Evolutionary conservation across 2,329 filamentous ascomycete species (phyloP).

Genomic region (Pseudonectria buxi): DNA sequence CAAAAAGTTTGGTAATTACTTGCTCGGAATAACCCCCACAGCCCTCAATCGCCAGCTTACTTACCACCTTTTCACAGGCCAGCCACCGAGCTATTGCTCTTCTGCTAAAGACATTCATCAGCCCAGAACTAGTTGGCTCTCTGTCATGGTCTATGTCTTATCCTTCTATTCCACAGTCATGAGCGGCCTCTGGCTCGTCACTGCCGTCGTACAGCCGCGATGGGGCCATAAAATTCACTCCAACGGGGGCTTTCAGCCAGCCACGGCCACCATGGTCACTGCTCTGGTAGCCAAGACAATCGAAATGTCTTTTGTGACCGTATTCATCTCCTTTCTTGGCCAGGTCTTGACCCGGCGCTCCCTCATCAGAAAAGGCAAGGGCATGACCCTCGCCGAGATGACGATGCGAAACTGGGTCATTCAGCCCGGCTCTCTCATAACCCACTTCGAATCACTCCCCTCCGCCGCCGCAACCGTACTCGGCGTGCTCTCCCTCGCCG

Average conservation of each 20-base stretch:
- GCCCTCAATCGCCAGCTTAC: not conserved
- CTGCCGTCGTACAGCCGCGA: constrained; percentile 55
- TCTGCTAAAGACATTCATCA: constrained; percentile 26
- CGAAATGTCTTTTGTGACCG: constrained; percentile 70
- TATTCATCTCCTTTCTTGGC: constrained; percentile 67
- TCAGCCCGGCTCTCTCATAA: constrained; percentile 65
- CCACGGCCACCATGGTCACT: constrained; percentile 61
- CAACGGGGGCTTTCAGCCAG: constrained; percentile 47
- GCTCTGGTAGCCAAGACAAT: constrained; percentile 68
- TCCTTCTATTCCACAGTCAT: constrained; percentile 58
- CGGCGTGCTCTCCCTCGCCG: constrained; percentile 56
- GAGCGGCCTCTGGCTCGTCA: constrained; percentile 59
- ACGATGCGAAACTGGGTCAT: constrained; percentile 68
- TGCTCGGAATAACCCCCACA: no score
- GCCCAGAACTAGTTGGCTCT: constrained; percentile 40
- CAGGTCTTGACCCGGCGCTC: constrained; percentile 68
- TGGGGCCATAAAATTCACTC: constrained; percentile 53
- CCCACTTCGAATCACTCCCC: constrained; percentile 57
- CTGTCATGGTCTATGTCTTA: constrained; percentile 37
- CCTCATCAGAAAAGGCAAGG: constrained; percentile 51
- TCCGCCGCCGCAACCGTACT: constrained; percentile 59
- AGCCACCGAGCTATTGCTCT: constrained; percentile 28
- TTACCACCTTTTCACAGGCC: constrained; percentile 4
- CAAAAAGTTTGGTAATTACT: constrained; percentile 25
- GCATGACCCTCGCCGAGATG: constrained; percentile 69